These are phyloP conservation scores for Peterozyma xylosa DNA, from an alignment of 805 yeast genomes.

Conservation along the genomic window DNA sequence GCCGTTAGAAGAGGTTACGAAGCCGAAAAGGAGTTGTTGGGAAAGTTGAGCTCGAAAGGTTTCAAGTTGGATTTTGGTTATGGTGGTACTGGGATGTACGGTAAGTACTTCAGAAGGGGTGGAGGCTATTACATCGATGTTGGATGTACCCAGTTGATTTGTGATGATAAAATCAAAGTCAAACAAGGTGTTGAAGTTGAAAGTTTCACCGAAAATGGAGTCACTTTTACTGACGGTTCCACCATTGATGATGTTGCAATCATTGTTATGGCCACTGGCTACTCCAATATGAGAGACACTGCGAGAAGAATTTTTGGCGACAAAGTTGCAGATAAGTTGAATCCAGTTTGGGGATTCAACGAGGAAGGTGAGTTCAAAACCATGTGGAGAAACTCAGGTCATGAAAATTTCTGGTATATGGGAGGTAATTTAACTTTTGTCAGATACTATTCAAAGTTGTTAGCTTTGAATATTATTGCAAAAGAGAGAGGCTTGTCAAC, in stretches of 20 bases:
- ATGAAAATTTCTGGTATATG: slow-evolving; percentile 31
- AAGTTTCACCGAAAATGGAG: slow-evolving; percentile 28
- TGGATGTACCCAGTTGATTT: slow-evolving; percentile 32
- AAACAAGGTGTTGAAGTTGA: slow-evolving; percentile 27
- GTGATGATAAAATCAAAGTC: slow-evolving; percentile 29
- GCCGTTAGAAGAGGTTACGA: slow-evolving; percentile 23
- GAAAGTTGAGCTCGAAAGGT: slow-evolving; percentile 25
- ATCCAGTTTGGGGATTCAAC: slow-evolving; percentile 35
- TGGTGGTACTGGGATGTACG: slow-evolving; percentile 35
- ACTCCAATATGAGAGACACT: slow-evolving; percentile 32
- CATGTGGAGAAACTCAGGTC: slow-evolving; percentile 31
- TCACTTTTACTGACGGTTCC: slow-evolving; percentile 31
- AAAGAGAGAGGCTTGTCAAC: slow-evolving; percentile 7
- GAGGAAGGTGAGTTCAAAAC: slow-evolving; percentile 34
- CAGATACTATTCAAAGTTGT: slow-evolving; percentile 28
- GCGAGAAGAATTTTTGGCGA: slow-evolving; percentile 30
- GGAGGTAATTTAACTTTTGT: slow-evolving; percentile 34
- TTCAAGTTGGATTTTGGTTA: slow-evolving; percentile 33
- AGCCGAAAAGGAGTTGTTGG: slow-evolving; percentile 24
- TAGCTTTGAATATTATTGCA: slow-evolving; percentile 34
- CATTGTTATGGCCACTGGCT: slow-evolving; percentile 39
- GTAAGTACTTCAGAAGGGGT: slow-evolving; percentile 30
- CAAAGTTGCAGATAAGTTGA: slow-evolving; percentile 24
- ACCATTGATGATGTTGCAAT: slow-evolving; percentile 24
- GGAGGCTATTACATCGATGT: slow-evolving; percentile 42